Percentiles rank a stretch among this genome's conserved stretches.
These are phyloP conservation scores for Fragaria vesca DNA, from an alignment of 306 rosid species.

Conservation along the genomic window DNA sequence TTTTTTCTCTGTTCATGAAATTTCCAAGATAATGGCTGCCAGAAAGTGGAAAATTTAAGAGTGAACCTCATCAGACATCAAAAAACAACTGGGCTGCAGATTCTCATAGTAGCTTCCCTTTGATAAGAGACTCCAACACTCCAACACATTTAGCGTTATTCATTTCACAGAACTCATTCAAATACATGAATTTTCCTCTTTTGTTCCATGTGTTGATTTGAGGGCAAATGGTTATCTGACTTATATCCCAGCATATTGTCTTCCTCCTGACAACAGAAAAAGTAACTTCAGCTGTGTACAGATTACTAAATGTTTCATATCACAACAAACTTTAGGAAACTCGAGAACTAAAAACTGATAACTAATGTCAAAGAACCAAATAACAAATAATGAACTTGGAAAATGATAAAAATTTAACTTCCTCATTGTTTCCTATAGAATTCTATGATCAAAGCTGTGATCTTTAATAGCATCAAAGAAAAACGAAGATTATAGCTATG, in stretches of 20 bases:
- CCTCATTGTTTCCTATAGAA: neutral
- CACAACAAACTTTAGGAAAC: neutral
- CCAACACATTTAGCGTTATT: neutral
- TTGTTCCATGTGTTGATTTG: constrained; percentile 1
- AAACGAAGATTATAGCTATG: neutral
- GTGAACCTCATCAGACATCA: constrained; percentile 5
- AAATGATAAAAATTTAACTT: neutral
- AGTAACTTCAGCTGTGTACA: neutral
- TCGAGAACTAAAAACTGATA: neutral
- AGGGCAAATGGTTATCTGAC: neutral
- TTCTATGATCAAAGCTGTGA: neutral
- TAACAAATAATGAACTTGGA: neutral
- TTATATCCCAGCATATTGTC: neutral
- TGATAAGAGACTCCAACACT: neutral
- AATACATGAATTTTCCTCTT: neutral
- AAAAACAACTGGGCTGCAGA: neutral
- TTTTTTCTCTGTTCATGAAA: neutral
- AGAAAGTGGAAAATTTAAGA: neutral
- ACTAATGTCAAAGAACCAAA: neutral
- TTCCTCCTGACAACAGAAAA: constrained; percentile 3
- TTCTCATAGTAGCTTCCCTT: neutral
- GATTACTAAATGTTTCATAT: neutral
- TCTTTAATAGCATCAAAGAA: neutral
- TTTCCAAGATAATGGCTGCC: neutral
- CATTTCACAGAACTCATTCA: neutral